phyloP scores from a whole-genome alignment of 768 basidiomycete genomes.

The Boletus bicolor region DNA sequence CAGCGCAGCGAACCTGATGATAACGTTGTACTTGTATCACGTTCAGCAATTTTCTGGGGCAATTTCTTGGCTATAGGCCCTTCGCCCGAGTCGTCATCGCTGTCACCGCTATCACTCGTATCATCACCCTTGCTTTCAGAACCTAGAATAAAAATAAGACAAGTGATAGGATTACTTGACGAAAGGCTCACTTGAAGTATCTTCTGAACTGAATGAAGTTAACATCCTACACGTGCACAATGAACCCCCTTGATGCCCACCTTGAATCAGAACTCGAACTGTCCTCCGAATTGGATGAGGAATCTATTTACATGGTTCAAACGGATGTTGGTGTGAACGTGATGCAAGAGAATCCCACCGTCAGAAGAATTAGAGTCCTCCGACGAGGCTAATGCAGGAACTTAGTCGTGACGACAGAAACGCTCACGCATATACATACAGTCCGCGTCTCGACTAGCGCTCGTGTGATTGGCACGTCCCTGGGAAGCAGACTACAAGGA shows the following conservation, averaged over 20 bases:
- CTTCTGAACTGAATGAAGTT: constrained; percentile 17
- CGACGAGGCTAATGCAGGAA: constrained; percentile 17
- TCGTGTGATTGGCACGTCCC: constrained; percentile 5
- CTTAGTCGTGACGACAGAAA: constrained; percentile 6
- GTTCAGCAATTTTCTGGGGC: constrained; percentile 15
- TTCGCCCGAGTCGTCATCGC: constrained; percentile 2
- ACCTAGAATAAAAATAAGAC: constrained; percentile 7
- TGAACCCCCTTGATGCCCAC: constrained; percentile 8
- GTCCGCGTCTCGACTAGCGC: constrained; percentile 12
- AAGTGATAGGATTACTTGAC: neutral
- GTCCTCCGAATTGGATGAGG: constrained; percentile 21
- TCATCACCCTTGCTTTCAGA: constrained; percentile 7
- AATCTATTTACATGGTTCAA: constrained; percentile 7
- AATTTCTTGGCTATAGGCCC: neutral
- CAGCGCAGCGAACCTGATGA: constrained; percentile 30
- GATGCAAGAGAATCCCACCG: constrained; percentile 14
- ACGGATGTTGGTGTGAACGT: neutral
- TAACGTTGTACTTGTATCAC: constrained; percentile 41
- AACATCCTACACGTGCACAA: constrained; percentile 2
- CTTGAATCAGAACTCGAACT: constrained; percentile 28
- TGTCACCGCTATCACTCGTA: constrained; percentile 13
- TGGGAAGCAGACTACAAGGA: neutral
- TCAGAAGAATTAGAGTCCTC: constrained; percentile 27
- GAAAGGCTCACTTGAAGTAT: constrained; percentile 16
- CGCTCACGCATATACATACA: constrained; percentile 21